Evolutionary conservation across 2,329 filamentous ascomycete genomes (phyloP), one percentile per base, ranked within the genome.

Genomic region (Exophiala viscosa): DNA sequence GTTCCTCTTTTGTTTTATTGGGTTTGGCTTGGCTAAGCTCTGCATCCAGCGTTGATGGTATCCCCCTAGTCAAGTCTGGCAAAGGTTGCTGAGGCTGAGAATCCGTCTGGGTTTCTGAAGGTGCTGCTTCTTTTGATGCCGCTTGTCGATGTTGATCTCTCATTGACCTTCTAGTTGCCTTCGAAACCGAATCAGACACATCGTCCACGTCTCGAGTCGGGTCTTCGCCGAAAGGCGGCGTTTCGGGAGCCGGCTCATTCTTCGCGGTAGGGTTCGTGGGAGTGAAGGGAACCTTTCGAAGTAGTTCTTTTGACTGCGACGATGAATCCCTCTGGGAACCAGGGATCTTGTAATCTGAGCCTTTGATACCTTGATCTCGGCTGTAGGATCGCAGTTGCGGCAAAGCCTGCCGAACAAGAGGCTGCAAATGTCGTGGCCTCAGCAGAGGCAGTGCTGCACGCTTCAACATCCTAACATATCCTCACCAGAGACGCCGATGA

Each of bases 41-140:
- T 54, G 85, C 85, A 51, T 86, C 88, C 50, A 96, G 79, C 1
- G 91, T 96, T 1, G 91, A 96, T 0, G 92, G 92, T 58, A 97
- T 95, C 59, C 92, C 92, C 66, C 92, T 86, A n/a, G 90, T 93
- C 40, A 97, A 78, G 67, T 97, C 91, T 48, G 92, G 92, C 10
- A 96, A 81, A 48, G 88, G 85, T 64, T 85, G 80, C 47, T 81
- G 76, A 18, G 83, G 76, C 61, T 55, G 38, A 20, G 43, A 33
- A 20, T 18, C 38, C 28, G 31, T 15, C n/a, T 34, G 39, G 43
- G 34, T 8, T 31, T 35, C 32, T 15, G 10, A 33, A 46, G 43
- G 17, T 31, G 17, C 28, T 17, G 40, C 20, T 23, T 42, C 40
- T 42, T 42, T 5, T 14, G 17, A 35, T 3, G 14, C 9, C 17